Conservation (phyloP, 371 early-diverging fungal genomes). For the Apophysomyces variabilis region DNA sequence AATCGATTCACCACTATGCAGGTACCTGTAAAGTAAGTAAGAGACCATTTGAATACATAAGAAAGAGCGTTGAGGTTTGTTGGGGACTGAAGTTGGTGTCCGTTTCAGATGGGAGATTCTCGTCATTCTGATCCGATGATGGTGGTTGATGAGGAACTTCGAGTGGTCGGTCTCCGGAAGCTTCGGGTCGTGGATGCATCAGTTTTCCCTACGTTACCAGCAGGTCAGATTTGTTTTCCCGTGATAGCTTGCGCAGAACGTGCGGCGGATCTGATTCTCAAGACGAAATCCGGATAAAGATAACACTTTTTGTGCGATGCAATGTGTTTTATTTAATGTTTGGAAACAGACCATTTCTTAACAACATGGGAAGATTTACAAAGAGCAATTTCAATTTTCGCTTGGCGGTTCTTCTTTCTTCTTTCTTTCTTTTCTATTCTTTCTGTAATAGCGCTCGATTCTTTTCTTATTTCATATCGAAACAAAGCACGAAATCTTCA, state of each 20-base stretch:
- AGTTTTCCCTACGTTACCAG: constrained; percentile 43
- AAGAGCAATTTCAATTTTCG: neutral
- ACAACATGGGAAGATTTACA: constrained; percentile 7
- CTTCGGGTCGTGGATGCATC: constrained; percentile 57
- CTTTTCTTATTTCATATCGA: neutral
- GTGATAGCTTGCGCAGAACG: constrained; percentile 35
- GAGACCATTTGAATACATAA: too few relatives aligned
- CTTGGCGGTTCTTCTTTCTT: neutral
- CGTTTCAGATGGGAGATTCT: neutral
- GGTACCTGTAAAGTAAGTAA: constrained; percentile 48
- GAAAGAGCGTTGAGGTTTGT: too few relatives aligned
- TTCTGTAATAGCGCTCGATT: neutral
- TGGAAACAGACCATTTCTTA: constrained; percentile 11
- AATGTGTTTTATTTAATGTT: constrained; percentile 11
- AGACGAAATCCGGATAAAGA: constrained; percentile 3
- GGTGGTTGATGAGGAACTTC: constrained; percentile 46
- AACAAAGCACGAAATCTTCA: neutral
- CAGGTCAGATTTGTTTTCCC: constrained; percentile 37
- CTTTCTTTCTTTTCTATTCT: neutral
- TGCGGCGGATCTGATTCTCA: constrained; percentile 28
- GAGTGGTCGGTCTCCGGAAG: constrained; percentile 41
- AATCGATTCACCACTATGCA: constrained; percentile 41
- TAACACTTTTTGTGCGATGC: neutral
- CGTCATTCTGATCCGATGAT: constrained; percentile 11
- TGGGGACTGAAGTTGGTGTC: too few relatives aligned